These are phyloP conservation scores for Ophiostoma fasciatum DNA, from an alignment of 2,329 filamentous ascomycete genomes.

Conservation along the genomic window DNA sequence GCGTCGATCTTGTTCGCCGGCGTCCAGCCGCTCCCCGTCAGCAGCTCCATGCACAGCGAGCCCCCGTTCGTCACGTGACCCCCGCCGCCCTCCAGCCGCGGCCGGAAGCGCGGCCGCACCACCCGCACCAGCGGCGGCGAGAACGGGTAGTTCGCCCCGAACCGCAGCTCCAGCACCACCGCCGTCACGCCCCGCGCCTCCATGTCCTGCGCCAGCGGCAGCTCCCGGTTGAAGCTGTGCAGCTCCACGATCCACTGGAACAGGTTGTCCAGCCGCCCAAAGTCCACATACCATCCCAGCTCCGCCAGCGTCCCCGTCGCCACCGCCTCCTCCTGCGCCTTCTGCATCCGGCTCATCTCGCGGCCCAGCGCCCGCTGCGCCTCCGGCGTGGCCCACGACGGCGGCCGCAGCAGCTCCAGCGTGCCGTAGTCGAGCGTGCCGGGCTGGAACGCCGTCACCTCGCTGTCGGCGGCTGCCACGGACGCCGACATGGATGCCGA, in stretches of 20 bases:
- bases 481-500: not conserved
- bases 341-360: slow-evolving; percentile 49
- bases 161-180: slow-evolving; percentile 69
- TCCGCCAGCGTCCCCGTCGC: slow-evolving; percentile 34
- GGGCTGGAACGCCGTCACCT: slow-evolving; percentile 41
- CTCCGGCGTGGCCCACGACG: slow-evolving; percentile 45
- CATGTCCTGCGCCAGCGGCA: slow-evolving; percentile 67
- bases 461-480: not conserved
- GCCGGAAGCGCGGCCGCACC: slow-evolving; percentile 63
- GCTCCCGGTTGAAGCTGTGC: slow-evolving; percentile 57
- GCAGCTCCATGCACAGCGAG: slow-evolving; percentile 68
- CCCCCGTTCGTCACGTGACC: slow-evolving; percentile 77
- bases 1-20: slow-evolving; percentile 60
- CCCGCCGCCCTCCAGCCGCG: slow-evolving; percentile 58
- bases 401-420: slow-evolving; percentile 50
- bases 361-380: slow-evolving; percentile 49
- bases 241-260: slow-evolving; percentile 90
- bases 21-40: slow-evolving; percentile 74
- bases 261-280: slow-evolving; percentile 50
- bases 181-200: slow-evolving; percentile 43
- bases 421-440: slow-evolving; percentile 46
- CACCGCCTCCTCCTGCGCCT: slow-evolving; percentile 43
- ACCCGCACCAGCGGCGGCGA: slow-evolving; percentile 75
- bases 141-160: slow-evolving; percentile 60
- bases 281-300: slow-evolving; percentile 74